phyloP scores from a whole-genome alignment of 345 rosid genomes.

The Pseudoturritis turrita region DNA sequence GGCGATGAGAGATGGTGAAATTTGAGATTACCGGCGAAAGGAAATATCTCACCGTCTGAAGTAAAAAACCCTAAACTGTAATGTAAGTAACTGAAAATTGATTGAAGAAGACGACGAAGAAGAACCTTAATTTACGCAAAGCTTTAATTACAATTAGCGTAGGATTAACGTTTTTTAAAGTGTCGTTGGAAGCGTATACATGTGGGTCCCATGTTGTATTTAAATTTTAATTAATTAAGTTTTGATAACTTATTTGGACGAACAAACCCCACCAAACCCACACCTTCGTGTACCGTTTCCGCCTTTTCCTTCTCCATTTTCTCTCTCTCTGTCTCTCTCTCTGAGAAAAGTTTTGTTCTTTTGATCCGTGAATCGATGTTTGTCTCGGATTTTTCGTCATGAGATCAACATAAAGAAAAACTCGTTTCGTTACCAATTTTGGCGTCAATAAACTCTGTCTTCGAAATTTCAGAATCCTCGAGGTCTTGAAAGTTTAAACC shows the following conservation, averaged over 20 bases:
- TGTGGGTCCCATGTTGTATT: slow-evolving; percentile 12
- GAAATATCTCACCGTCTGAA: not conserved
- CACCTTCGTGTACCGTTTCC: slow-evolving; percentile 22
- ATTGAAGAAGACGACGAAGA: not conserved
- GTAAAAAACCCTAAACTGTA: not conserved
- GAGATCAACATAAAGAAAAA: not conserved
- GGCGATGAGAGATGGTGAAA: slow-evolving; percentile 80
- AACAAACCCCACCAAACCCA: slow-evolving; percentile 25
- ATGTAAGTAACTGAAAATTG: not conserved
- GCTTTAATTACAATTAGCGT: slow-evolving; percentile 18
- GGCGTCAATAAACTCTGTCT: not conserved
- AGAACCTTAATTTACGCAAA: slow-evolving; percentile 1
- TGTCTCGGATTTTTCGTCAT: not conserved
- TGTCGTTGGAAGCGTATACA: slow-evolving; percentile 26
- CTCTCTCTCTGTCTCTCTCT: not conserved
- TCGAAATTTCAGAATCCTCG: not conserved
- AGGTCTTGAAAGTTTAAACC: slow-evolving; percentile 5
- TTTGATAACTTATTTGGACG: slow-evolving; percentile 9
- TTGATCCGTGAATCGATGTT: slow-evolving; percentile 11
- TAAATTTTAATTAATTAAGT: not conserved
- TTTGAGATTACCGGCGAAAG: not conserved
- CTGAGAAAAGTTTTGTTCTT: not conserved
- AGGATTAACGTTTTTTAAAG: slow-evolving; percentile 7
- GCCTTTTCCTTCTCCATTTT: not conserved
- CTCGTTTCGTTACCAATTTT: not conserved